phyloP scores from a whole-genome alignment of 768 basidiomycete species.

The Termitomyces sp. region DNA sequence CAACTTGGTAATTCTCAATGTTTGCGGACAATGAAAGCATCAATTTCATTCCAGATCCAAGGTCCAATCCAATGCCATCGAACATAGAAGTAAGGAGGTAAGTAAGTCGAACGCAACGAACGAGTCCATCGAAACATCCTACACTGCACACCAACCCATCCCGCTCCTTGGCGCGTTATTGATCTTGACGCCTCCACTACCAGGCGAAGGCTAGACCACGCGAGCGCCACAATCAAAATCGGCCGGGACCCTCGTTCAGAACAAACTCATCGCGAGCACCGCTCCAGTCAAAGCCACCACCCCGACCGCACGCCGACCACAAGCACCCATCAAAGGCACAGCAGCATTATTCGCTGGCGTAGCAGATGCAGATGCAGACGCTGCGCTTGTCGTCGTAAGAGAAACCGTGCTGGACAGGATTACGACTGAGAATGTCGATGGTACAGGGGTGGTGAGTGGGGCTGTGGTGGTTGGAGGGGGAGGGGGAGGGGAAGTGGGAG shows the following conservation, averaged over 20 bases:
- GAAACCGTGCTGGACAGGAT: neutral
- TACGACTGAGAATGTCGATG: neutral
- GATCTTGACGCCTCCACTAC: no score
- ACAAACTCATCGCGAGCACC: neutral
- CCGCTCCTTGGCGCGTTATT: neutral
- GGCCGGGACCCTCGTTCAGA: neutral
- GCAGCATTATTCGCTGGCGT: neutral
- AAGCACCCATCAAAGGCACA: neutral
- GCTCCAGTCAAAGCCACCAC: neutral
- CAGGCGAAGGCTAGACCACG: no score
- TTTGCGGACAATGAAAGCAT: neutral
- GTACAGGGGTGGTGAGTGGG: neutral
- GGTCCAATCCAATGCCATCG: neutral
- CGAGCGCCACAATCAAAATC: neutral
- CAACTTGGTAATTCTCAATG: neutral
- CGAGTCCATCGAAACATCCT: neutral
- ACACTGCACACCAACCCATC: neutral
- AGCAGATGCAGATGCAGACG: neutral
- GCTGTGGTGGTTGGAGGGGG: neutral
- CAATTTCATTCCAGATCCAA: neutral
- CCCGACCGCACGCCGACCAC: neutral
- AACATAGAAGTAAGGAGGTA: neutral
- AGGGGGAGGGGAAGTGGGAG: neutral
- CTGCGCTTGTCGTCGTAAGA: neutral
- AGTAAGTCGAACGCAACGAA: neutral